phyloP scores from a whole-genome alignment of 1,284 basidiomycete species.

The Irpex sp. region DNA sequence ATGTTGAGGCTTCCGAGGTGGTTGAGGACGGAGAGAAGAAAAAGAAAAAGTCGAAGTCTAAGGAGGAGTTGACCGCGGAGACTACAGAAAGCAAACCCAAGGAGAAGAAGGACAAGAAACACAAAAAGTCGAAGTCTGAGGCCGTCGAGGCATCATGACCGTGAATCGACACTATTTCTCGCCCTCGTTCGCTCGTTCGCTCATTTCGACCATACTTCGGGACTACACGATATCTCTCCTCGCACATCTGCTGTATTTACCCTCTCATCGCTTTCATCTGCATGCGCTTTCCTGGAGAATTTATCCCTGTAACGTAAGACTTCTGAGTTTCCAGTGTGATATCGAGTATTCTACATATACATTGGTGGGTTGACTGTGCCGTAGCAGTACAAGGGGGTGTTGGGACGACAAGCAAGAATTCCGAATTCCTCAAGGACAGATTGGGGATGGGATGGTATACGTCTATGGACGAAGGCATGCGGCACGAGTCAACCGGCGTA shows the following conservation, averaged over 20 bases:
- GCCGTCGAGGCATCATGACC: constrained; percentile 8
- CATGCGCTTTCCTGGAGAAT: constrained; percentile 1
- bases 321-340: background rate
- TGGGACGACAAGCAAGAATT: background rate
- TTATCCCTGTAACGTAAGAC: background rate
- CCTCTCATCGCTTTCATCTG: background rate
- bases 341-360: constrained; percentile 3
- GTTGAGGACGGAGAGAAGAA: constrained; percentile 73
- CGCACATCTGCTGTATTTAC: background rate
- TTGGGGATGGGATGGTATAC: constrained; percentile 3
- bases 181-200: background rate
- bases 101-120: constrained; percentile 14
- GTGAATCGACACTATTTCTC: background rate
- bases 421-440: background rate
- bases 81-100: constrained; percentile 1
- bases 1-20: background rate
- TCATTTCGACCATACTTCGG: background rate
- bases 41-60: constrained; percentile 42
- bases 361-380: background rate
- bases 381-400: background rate
- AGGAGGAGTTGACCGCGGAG: background rate
- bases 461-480: constrained; percentile 4
- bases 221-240: background rate
- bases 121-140: constrained; percentile 9
- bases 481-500: background rate